Percentiles rank a stretch among this genome's conserved stretches.
phyloP scores from a whole-genome alignment of 345 rosid species.

The Rubroshorea leprosula region DNA sequence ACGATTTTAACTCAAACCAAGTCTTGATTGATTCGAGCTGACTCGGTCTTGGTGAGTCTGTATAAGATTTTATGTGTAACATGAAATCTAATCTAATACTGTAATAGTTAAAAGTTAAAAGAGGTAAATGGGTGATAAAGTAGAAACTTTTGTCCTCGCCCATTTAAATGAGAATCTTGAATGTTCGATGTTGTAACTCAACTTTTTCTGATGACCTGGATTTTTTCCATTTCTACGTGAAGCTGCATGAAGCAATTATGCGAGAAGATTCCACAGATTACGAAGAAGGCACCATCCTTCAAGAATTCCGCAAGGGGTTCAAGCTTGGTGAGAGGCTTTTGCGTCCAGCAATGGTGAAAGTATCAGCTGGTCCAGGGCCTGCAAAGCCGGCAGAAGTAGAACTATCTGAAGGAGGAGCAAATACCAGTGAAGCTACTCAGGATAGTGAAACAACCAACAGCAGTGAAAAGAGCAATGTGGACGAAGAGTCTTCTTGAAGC shows the following conservation, averaged over 20 bases:
- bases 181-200: not conserved
- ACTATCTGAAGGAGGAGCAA: conserved; percentile 30
- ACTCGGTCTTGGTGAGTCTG: conserved; percentile 50
- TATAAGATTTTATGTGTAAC: conserved; percentile 1
- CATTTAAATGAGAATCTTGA: not conserved
- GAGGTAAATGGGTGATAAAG: not conserved
- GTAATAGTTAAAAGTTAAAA: conserved; percentile 1
- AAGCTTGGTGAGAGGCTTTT: conserved; percentile 75
- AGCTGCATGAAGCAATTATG: conserved; percentile 96
- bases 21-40: conserved; percentile 50
- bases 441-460: conserved; percentile 23
- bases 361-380: conserved; percentile 97
- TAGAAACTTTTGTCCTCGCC: not conserved
- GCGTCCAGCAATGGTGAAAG: conserved; percentile 97
- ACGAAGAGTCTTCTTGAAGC: conserved; percentile 37
- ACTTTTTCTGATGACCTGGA: conserved; percentile 4
- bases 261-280: conserved; percentile 69
- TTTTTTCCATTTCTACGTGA: conserved; percentile 13
- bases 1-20: conserved; percentile 36
- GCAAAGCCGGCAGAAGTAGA: conserved; percentile 39
- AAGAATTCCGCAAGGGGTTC: conserved; percentile 86
- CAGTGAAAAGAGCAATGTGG: conserved; percentile 22
- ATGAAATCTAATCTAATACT: not conserved
- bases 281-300: conserved; percentile 78
- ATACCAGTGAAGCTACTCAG: conserved; percentile 17